Conservation (phyloP, 2,329 filamentous ascomycete species). For the Fusarium guadeloupense region DNA sequence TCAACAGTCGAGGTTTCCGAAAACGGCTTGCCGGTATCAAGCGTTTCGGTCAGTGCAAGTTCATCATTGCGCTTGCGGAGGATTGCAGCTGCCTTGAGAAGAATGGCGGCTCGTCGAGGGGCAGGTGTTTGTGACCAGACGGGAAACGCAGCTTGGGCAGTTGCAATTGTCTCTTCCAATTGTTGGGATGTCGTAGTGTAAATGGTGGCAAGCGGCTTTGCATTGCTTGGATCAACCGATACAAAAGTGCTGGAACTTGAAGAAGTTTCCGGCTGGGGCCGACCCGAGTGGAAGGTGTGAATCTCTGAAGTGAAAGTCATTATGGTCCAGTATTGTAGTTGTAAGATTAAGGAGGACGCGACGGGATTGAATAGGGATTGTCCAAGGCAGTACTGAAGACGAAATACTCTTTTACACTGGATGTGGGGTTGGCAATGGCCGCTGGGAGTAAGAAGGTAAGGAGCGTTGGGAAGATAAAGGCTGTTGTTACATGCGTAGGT, state of each 20-base stretch:
- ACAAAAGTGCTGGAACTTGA: constrained; percentile 71
- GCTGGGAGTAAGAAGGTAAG: constrained; percentile 3
- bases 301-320: constrained; percentile 52
- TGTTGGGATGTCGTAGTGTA: constrained; percentile 73
- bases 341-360: background rate
- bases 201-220: constrained; percentile 73
- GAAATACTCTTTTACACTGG: constrained; percentile 1
- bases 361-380: too few species aligned
- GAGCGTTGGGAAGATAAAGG: constrained; percentile 15
- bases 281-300: constrained; percentile 80
- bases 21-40: constrained; percentile 87
- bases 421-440: background rate
- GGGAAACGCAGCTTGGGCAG: constrained; percentile 76
- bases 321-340: constrained; percentile 14
- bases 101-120: constrained; percentile 78
- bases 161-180: constrained; percentile 75
- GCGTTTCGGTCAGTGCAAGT: constrained; percentile 80
- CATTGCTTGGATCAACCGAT: constrained; percentile 78
- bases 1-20: constrained; percentile 88
- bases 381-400: too few species aligned
- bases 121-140: constrained; percentile 80
- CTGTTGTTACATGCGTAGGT: background rate
- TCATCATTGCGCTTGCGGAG: constrained; percentile 81
- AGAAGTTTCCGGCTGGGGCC: constrained; percentile 65
- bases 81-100: constrained; percentile 78